These are phyloP conservation scores for Circinella minor DNA, from an alignment of 371 early-diverging fungal genomes.

Conservation along the genomic window DNA sequence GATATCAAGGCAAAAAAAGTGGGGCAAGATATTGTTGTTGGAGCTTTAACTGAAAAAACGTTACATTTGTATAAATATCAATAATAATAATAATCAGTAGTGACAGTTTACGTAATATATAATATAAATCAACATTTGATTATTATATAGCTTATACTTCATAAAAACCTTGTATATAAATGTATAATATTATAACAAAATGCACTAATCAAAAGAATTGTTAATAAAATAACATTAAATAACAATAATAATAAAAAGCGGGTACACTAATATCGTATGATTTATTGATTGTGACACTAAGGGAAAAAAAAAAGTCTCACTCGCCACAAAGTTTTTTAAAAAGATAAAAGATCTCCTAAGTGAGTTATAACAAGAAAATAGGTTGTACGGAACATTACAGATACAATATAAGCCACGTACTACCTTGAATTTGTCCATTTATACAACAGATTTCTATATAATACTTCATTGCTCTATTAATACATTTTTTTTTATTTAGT, in stretches of 20 bases:
- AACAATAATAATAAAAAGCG: too few relatives aligned
- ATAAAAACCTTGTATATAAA: too few relatives aligned
- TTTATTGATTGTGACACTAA: conserved; percentile 3
- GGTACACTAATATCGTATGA: conserved; percentile 6
- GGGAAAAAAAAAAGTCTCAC: neutral
- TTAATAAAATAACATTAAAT: neutral
- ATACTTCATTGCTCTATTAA: neutral
- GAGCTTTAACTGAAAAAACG: conserved; percentile 16
- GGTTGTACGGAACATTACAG: too few relatives aligned
- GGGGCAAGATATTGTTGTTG: neutral
- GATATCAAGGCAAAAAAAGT: conserved; percentile 14
- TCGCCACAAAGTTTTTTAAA: conserved; percentile 4
- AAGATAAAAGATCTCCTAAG: neutral
- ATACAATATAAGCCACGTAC: too few relatives aligned
- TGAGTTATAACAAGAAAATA: too few relatives aligned
- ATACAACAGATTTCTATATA: too few relatives aligned
- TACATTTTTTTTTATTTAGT: too few relatives aligned
- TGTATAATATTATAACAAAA: too few relatives aligned
- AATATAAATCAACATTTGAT: too few relatives aligned
- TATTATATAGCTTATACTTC: too few relatives aligned
- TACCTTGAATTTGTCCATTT: neutral
- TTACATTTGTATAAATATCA: conserved; percentile 18
- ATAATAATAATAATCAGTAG: neutral
- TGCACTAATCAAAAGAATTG: too few relatives aligned
- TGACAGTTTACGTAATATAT: neutral